phyloP scores from a whole-genome alignment of 306 rosid genomes.

The Chamaecrista fasciculata region DNA sequence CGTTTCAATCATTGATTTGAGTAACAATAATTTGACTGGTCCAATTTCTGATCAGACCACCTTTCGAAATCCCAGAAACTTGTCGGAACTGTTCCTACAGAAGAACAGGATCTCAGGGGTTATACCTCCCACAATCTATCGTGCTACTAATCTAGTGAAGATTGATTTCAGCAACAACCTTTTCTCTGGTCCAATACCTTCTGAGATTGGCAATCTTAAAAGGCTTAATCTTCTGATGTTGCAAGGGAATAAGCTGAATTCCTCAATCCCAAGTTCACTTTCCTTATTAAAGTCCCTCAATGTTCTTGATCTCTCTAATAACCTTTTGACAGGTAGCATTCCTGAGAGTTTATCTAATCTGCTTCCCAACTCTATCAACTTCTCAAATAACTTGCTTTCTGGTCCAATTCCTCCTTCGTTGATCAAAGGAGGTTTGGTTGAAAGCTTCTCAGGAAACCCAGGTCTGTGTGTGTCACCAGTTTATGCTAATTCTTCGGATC shows the following conservation, averaged over 20 bases:
- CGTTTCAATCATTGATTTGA: conserved; percentile 76
- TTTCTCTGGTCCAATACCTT: conserved; percentile 76
- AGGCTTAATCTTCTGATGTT: conserved; percentile 70
- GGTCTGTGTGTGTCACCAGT: conserved; percentile 59
- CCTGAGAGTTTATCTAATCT: conserved; percentile 75
- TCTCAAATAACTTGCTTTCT: conserved; percentile 73
- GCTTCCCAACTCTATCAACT: conserved; percentile 82
- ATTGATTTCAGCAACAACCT: conserved; percentile 83
- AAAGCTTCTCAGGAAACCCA: conserved; percentile 87
- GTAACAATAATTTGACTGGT: conserved; percentile 64
- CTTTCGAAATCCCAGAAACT: conserved; percentile 55
- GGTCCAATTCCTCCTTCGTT: conserved; percentile 81
- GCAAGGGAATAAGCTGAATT: conserved; percentile 74
- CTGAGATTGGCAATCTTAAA: conserved; percentile 67
- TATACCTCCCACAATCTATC: conserved; percentile 66
- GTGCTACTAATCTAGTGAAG: conserved; percentile 65
- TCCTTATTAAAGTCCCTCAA: conserved; percentile 67
- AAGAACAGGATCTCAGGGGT: conserved; percentile 70
- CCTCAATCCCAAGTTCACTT: conserved; percentile 72
- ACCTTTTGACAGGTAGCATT: conserved; percentile 71
- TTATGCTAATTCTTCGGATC: conserved; percentile 47
- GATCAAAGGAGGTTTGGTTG: conserved; percentile 77
- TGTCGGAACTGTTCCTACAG: conserved; percentile 84
- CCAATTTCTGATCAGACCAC: conserved; percentile 53
- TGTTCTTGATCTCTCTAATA: conserved; percentile 90